phyloP scores from a whole-genome alignment of 2,329 filamentous ascomycete species.

The Talaromyces sp. region DNA sequence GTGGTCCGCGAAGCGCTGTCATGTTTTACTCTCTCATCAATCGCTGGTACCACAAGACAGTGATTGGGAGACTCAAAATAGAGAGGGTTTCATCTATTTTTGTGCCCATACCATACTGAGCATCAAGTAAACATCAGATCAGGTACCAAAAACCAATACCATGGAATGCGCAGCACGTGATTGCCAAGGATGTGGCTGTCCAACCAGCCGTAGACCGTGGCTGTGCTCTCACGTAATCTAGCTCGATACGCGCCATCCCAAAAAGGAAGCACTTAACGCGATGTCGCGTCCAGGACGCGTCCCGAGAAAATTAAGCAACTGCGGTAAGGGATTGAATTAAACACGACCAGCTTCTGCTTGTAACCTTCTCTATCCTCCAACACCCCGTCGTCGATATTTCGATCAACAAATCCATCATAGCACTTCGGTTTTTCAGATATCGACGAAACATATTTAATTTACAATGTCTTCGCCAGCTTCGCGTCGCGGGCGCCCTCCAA shows the following conservation, averaged over 20 bases:
- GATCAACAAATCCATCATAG: not conserved
- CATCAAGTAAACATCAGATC: not conserved
- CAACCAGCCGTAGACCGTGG: not conserved
- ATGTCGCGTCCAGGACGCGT: conserved; percentile 20
- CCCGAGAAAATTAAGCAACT: conserved; percentile 6
- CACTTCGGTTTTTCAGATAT: not conserved
- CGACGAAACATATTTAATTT: not conserved
- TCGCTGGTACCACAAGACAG: not conserved
- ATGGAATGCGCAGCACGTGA: not conserved
- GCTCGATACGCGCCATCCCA: conserved; percentile 7
- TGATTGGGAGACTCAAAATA: conserved; percentile 4
- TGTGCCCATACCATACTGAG: not conserved
- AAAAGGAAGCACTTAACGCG: conserved; percentile 27
- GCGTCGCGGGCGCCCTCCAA: conserved; percentile 38
- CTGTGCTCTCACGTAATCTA: not conserved
- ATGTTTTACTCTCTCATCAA: conserved; percentile 7
- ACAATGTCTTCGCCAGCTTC: conserved; percentile 45
- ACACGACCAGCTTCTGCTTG: not conserved
- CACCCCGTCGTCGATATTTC: not conserved
- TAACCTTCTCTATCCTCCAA: not conserved
- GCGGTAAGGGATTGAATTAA: not conserved
- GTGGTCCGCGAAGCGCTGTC: conserved; percentile 1
- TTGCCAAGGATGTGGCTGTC: not conserved
- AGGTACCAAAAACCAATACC: not conserved
- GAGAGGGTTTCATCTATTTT: not conserved